phyloP scores from a whole-genome alignment of 495 filamentous ascomycete genomes.

The Staphylotrichum longicolle region DNA sequence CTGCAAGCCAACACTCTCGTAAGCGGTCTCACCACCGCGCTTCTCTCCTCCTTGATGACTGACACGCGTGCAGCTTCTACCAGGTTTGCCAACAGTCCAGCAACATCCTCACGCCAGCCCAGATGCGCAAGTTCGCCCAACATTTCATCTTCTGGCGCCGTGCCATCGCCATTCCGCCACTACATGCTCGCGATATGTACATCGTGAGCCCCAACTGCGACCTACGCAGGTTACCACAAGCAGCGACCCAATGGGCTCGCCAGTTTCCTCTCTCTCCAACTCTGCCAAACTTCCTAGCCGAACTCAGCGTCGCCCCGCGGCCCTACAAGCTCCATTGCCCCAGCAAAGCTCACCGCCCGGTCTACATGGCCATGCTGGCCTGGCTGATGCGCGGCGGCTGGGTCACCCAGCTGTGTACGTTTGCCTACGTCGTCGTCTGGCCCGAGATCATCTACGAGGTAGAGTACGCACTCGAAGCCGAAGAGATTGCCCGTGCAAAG shows the following conservation, averaged over 20 bases:
- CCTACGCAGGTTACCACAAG: slow-evolving; percentile 65
- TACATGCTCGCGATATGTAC: slow-evolving; percentile 89
- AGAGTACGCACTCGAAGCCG: slow-evolving; percentile 54
- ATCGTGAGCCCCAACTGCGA: slow-evolving; percentile 91
- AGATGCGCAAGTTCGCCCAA: slow-evolving; percentile 79
- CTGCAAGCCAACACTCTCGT: slow-evolving; percentile 79
- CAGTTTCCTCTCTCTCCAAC: slow-evolving; percentile 78
- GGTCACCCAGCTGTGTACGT: slow-evolving; percentile 87
- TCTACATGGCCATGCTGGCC: slow-evolving; percentile 84
- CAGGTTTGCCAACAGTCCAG: slow-evolving; percentile 65
- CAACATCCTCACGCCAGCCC: slow-evolving; percentile 67
- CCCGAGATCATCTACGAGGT: slow-evolving; percentile 62
- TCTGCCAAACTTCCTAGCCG: slow-evolving; percentile 78
- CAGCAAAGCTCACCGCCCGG: slow-evolving; percentile 79
- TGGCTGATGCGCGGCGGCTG: slow-evolving; percentile 91
- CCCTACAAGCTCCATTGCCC: slow-evolving; percentile 80
- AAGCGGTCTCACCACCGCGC: slow-evolving; percentile 22
- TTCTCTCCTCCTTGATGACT: background rate
- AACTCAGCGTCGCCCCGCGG: slow-evolving; percentile 71
- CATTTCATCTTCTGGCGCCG: slow-evolving; percentile 95
- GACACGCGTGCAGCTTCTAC: slow-evolving; percentile 51
- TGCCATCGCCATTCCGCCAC: slow-evolving; percentile 85
- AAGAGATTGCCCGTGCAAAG: slow-evolving; percentile 42
- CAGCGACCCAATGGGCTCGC: slow-evolving; percentile 66
- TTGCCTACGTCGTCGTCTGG: slow-evolving; percentile 72